Base-by-base conservation (phyloP, 2,329 filamentous ascomycete species). In the Pyrenochaeta sp. region DNA sequence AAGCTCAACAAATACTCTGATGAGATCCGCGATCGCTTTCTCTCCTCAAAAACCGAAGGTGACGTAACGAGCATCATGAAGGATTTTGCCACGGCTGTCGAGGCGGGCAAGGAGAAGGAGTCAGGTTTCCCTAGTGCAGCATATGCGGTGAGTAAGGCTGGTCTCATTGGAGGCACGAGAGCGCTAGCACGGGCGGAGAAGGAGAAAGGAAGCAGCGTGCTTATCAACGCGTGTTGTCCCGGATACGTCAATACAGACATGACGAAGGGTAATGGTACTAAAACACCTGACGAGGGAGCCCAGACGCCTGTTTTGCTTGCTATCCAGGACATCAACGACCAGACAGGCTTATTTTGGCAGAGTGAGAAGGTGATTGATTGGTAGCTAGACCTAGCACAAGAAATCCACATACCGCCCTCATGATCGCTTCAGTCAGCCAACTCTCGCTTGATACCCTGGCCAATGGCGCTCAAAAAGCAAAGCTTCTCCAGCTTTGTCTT, bases 11-110 rank as follows among this genome's bases (percentile, higher is more conserved):
- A 79, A 48, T 85, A 83, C 69, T 80, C 81, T 0, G 61, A 73
- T 5, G 56, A 71, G 4, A 66, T 84, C 21, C 72, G 71, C 12
- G 47, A 73, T 11, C 77, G 77, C 6, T 84, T 85, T 71, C 69
- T 76, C 7, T 36, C 64, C 1, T 69, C 74, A 21, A 74, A 71
- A 44, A 70, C 69, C n/a, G 75, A 79, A 12, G 64, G 67, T 5
- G 80, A 83, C 7, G 75, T 82, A 10, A 81, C 78, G 0, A 58
- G 67, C 20, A 67, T 85, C 37, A 83, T 85, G 81, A 72, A 80
- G 47, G 74, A 79, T 18, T 85, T 84, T 67, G 69, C 74, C 2
- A 58, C 71, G 3, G 81, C 79, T 0, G 82, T 83, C 0, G 71
- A 75, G n/a, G 69, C 69, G 10, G 79, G 78, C 0, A 77, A 67